Conservation (phyloP, 192 early-diverging fungal genomes). For the Spinellus fusiger region DNA sequence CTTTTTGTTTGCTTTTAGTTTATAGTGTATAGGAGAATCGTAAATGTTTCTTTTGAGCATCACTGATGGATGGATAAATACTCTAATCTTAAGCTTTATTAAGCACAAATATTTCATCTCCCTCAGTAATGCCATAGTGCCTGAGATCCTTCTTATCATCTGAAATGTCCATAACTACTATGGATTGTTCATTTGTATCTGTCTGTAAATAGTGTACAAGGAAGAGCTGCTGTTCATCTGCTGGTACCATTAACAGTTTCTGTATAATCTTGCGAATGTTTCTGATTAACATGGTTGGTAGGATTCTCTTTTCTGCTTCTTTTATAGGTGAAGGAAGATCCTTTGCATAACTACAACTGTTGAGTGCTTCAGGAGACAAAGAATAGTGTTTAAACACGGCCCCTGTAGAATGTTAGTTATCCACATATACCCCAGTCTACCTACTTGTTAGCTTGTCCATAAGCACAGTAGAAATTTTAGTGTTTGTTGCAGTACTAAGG, state of each 20-base stretch:
- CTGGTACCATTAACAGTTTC: slow-evolving; percentile 38
- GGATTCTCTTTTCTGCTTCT: slow-evolving; percentile 21
- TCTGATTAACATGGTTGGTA: slow-evolving; percentile 45
- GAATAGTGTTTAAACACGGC: neutral
- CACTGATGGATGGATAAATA: too few species aligned
- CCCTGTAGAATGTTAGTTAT: neutral
- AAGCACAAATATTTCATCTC: too few species aligned
- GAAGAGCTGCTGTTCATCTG: slow-evolving; percentile 34
- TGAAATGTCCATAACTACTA: too few species aligned
- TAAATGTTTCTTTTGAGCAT: too few species aligned
- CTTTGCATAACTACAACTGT: neutral
- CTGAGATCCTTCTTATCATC: too few species aligned
- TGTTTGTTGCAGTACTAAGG: neutral
- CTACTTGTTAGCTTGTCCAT: slow-evolving; percentile 6
- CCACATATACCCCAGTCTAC: neutral
- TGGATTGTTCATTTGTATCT: too few species aligned
- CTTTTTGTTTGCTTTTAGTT: too few species aligned
- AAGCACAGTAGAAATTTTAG: neutral
- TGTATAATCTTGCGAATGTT: slow-evolving; percentile 45
- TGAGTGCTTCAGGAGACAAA: neutral
- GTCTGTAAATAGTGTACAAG: too few species aligned
- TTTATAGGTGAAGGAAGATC: slow-evolving; percentile 17
- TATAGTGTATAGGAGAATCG: too few species aligned
- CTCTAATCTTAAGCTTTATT: too few species aligned
- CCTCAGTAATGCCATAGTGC: too few species aligned